Base-by-base conservation (phyloP, 495 filamentous ascomycete species). In the Neurospora sp. region DNA sequence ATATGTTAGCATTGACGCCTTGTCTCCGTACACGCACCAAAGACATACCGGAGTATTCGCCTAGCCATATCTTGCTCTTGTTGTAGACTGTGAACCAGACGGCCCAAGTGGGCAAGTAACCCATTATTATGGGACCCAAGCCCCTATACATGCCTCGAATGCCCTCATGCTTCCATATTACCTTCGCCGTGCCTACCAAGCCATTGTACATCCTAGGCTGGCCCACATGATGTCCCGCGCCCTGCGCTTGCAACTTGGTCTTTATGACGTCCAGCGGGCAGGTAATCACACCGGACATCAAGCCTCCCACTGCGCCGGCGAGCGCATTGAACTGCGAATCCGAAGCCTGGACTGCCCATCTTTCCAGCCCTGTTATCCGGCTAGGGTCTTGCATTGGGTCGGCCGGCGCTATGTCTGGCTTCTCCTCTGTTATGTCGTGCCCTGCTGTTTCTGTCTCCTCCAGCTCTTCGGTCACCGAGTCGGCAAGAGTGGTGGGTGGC, bases 261-360 rank as follows among this genome's bases (percentile, higher is more conserved):
- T 99, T 99, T 78, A 99, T 98, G 70, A 99, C 96, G 86, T 99
- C 96, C 71, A 99, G 88, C 22, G 96, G 96, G 79, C 96, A 99
- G 59, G 96, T 98, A 74, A 98, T 93, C 47, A 98, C 88, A 8
- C 96, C 96, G 5, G 94, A 97, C 6, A 92, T 92, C 74, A 97
- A 91, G 71, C 96, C 96, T 69, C 94, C 95, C 44, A 90, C 85
- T 10, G 93, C 96, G 61, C 96, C 96, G 44, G 93, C 89, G 53
- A 98, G 84, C 61, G 92, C 85, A 74, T 87, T 84, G 76, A 89
- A 86, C 69, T 83, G 83, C 20, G 85, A 82, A 68, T 86, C 81
- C 40, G 85, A 85, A 68, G 85, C 86, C 37, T 69, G 35, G 61
- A 81, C 73, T 27, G 85, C 84, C 83, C 85, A 87, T 73, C 78